Percentiles rank a stretch among this genome's conserved stretches.
Conservation (phyloP, 2,329 filamentous ascomycete species). For the Pseudogymnoascus pannorum region DNA sequence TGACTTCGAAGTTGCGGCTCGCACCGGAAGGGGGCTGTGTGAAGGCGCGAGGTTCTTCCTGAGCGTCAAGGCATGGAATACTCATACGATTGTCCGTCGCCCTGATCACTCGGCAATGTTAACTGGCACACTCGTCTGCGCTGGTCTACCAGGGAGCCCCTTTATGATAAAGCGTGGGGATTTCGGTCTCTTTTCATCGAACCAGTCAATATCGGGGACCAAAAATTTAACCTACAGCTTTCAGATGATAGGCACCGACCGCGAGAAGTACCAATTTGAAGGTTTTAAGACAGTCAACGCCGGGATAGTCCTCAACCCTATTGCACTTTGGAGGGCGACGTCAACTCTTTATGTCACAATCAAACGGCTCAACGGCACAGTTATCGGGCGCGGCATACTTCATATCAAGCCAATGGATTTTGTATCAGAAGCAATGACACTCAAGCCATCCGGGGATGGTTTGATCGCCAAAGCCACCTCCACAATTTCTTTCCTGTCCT, state of each 20-base stretch:
- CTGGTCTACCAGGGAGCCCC: slow-evolving; percentile 46
- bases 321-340: slow-evolving; percentile 53
- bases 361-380: slow-evolving; percentile 34
- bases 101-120: slow-evolving; percentile 45
- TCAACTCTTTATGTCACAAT: slow-evolving; percentile 57
- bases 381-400: slow-evolving; percentile 54
- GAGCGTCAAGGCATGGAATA: slow-evolving; percentile 49
- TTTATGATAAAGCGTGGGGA: slow-evolving; percentile 53
- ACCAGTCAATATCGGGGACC: slow-evolving; percentile 48
- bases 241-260: slow-evolving; percentile 48
- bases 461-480: slow-evolving; percentile 38
- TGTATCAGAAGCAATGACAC: slow-evolving; percentile 45
- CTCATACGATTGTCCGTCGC: slow-evolving; percentile 39
- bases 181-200: slow-evolving; percentile 49
- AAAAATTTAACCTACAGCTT: slow-evolving; percentile 55
- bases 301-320: slow-evolving; percentile 47
- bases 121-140: slow-evolving; percentile 53
- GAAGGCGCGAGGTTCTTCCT: slow-evolving; percentile 53
- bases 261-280: slow-evolving; percentile 48
- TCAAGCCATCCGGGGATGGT: slow-evolving; percentile 43
- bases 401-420: slow-evolving; percentile 48
- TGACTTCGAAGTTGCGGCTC: slow-evolving; percentile 47
- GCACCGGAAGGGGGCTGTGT: slow-evolving; percentile 44
- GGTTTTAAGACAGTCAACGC: slow-evolving; percentile 58
- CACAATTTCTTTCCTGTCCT: slow-evolving; percentile 45